Conservation (phyloP, 768 basidiomycete genomes). For the Amanita rimosa region DNA sequence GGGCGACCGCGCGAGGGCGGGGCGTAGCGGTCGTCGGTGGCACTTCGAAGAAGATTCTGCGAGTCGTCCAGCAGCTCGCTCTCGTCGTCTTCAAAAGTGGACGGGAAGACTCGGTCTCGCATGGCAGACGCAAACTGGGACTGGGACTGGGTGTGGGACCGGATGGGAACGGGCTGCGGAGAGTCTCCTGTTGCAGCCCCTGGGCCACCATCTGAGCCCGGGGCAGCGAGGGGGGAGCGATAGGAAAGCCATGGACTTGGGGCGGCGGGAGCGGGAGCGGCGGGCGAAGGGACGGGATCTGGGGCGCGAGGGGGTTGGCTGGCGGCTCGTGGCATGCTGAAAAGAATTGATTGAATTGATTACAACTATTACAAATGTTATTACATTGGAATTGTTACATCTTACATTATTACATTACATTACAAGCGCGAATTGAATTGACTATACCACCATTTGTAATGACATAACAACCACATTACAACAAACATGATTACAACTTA, state of each 20-base stretch:
- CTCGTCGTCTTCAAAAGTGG: slow-evolving; percentile 78
- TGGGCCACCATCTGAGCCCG: neutral
- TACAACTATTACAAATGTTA: too few relatives aligned
- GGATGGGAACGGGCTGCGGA: slow-evolving; percentile 48
- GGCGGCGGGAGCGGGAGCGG: slow-evolving; percentile 36
- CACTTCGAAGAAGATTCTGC: slow-evolving; percentile 4
- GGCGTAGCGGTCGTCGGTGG: slow-evolving; percentile 36
- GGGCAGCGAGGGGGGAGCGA: slow-evolving; percentile 32
- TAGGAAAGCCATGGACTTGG: slow-evolving; percentile 31
- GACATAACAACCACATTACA: too few relatives aligned
- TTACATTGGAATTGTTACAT: too few relatives aligned
- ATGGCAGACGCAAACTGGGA: slow-evolving; percentile 50
- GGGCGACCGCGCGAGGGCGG: slow-evolving; percentile 43
- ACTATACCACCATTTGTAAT: too few relatives aligned
- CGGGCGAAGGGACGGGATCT: slow-evolving; percentile 32
- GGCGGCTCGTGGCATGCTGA: slow-evolving; percentile 25
- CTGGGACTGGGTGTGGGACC: slow-evolving; percentile 44
- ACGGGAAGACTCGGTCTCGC: slow-evolving; percentile 59
- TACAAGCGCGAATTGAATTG: too few relatives aligned
- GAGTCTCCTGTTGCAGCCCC: slow-evolving; percentile 12
- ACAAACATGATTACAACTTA: too few relatives aligned
- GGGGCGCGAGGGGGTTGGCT: slow-evolving; percentile 57
- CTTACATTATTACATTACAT: too few relatives aligned
- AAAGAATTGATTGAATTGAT: too few relatives aligned
- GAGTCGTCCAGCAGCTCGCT: slow-evolving; percentile 45